Base-by-base conservation (phyloP, 2,329 filamentous ascomycete genomes). In the Gaeumannomyces sp. region DNA sequence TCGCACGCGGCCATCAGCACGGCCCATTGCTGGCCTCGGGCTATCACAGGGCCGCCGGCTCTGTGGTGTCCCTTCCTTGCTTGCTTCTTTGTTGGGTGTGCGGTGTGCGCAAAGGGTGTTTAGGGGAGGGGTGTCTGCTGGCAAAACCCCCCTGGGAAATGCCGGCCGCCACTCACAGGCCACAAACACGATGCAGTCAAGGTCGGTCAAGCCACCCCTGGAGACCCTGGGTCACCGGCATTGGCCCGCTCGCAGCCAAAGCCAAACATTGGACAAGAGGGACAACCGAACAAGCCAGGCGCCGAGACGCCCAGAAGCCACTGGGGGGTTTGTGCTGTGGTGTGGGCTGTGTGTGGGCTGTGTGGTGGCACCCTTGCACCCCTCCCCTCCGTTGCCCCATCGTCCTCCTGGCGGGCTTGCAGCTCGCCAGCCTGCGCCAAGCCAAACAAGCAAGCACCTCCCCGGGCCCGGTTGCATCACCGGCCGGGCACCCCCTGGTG, bases 251-350 rank as follows among this genome's bases (percentile, higher is more conserved):
- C 45, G 45, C 22, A 53, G 19, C 45, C 19, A 53, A 53, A 53
- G 45, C 45, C 45, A 53, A 53, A 53, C 45, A 53, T 53, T 53
- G 45, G 45, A 53, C 22, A 53, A 53, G n/a, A n/a, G 45, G 38
- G 45, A 53, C 45, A n/a, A 3, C 45, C 45, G 45, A 53, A 53
- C 45, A 53, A 53, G 45, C 45, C 45, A 53, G 45, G 45, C 45
- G 45, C 45, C 45, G 45, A 53, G 45, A 53, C 45, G 45, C 45
- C 45, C 45, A 53, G 45, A 53, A 53, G 45, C 22, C n/a, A 50
- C 22, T 45, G 38, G 45, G 45, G 45, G 13, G 45, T 6, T 50
- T 50, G 45, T n/a, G 19, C 7, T 53, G 45, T 53, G 45, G 22
- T 53, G 45, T 33, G 10, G 33, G 38, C 33, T 6, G 29, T 29